Evolutionary conservation across 2,329 filamentous ascomycete genomes (phyloP), one percentile per base, ranked within the genome.

Genomic region (Magnaporthiopsis incrustans): DNA sequence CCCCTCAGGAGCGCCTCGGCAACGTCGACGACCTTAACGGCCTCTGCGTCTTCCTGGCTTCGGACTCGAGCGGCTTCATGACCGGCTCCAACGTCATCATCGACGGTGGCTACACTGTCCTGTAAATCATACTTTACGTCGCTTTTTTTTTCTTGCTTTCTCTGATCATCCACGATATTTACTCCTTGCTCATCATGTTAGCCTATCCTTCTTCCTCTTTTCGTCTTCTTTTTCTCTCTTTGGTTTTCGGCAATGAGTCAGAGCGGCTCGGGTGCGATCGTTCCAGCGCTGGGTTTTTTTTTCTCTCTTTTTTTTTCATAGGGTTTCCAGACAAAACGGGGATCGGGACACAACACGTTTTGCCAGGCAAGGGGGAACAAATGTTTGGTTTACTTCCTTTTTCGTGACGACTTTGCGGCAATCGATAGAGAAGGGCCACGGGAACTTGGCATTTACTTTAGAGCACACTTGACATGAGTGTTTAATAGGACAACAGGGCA

Each of bases 1-100:
- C 89, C 10, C 90, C 90, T 12, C 88, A 91, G 82, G 83, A 84
- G 74, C 85, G 89, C 59, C 82, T 92, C 22, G 90, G 89, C 64
- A 81, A 80, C 59, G 88, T 91, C 57, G 87, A 91, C 69, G 90
- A 92, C 75, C 82, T 93, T 68, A 92, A 92, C 77, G 89, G 88
- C 65, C 82, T 91, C 56, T 89, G 88, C 68, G 85, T 92, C 69
- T 91, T 89, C 81, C 82, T 93, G 33, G 88, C 88, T 30, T 89
- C 86, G 8, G 89, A 92, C 72, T 83, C 89, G 11, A 89, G 85
- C 57, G 78, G 80, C 69, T 93, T 90, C 79, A 90, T 92, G 88
- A 93, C 90, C 50, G 90, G 90, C 63, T 82, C 84, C 73, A 89
- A 92, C 78, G 82, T 88, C 75, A 77, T 87, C 72, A 89, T 89